Base-by-base conservation (phyloP, 495 filamentous ascomycete species). In the Aspergillus heteromorphus region DNA sequence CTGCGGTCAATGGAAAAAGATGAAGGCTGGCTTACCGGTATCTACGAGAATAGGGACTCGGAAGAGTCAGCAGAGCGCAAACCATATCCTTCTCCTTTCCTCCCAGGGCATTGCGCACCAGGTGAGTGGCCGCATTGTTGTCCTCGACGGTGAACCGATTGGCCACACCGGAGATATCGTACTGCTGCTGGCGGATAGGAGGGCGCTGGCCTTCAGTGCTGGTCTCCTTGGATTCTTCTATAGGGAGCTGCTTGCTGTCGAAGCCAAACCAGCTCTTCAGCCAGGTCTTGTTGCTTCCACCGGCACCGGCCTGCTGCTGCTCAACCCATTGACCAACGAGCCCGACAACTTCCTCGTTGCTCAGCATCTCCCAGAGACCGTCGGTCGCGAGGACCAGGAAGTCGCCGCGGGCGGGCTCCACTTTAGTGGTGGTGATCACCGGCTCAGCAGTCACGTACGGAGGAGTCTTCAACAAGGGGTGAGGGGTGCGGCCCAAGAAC, bases 381-480 rank as follows among this genome's bases (percentile, higher is more conserved):
- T 99, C 95, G 0, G 95, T 96, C 5, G 95, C 95, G 79, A 99
- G 84, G 48, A 99, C 92, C 5, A 99, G 74, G 60, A 99, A 99
- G 63, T 97, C 95, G 42, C 93, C 93, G 54, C 86, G 86, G 40
- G 86, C 81, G 10, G 93, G 93, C 58, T 95, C 83, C 49, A 99
- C 85, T 68, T 92, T 87, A 27, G 93, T 97, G n/a, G 90, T 96
- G 6, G 91, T 97, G 43, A 99, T 80, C 34, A 97, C 78, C 9
- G 93, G 93, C 72, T 99, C 93, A 4, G 95, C 95, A 6, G 95
- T 99, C 17, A 99, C 95, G 64, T 99, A 99, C 0, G 95, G 95
- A 14, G 95, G 95, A 0, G 92, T 96, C 69, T 88, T 87, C 48
- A 96, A 73, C 8, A 86, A 70, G n/a, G 79, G 72, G 5, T 81